Percentiles rank a stretch among this genome's conserved stretches.
phyloP scores from a whole-genome alignment of 257 asterid genomes.

The Plectranthus barbatus region DNA sequence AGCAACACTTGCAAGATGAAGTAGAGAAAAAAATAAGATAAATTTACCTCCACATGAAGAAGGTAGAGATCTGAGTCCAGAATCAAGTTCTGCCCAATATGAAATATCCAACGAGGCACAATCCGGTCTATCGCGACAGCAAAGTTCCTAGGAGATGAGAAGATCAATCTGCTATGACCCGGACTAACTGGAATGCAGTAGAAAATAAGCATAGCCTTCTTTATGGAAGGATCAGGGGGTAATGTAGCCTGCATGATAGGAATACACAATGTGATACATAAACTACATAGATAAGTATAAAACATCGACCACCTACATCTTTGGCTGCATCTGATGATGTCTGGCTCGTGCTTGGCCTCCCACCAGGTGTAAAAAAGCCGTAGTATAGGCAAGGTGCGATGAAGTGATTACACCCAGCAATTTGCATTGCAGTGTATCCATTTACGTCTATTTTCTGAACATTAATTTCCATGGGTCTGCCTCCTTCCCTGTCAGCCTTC shows the following conservation, averaged over 20 bases:
- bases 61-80: conserved; percentile 81
- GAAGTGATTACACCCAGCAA: conserved; percentile 29
- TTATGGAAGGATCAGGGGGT: conserved; percentile 19
- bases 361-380: conserved; percentile 34
- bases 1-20: not conserved
- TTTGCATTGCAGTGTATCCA: conserved; percentile 49
- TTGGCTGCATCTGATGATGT: conserved; percentile 30
- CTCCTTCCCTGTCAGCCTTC: conserved; percentile 90
- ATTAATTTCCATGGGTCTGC: conserved; percentile 55
- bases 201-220: conserved; percentile 42
- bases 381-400: conserved; percentile 63
- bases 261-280: not conserved
- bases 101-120: conserved; percentile 71
- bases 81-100: conserved; percentile 64
- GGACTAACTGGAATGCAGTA: conserved; percentile 81
- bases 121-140: conserved; percentile 54
- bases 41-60: conserved; percentile 70
- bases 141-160: conserved; percentile 61
- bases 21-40: not conserved
- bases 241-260: conserved; percentile 34
- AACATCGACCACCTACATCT: conserved; percentile 28
- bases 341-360: conserved; percentile 21
- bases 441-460: conserved; percentile 37
- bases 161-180: conserved; percentile 75
- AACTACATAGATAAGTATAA: not conserved